Percentiles rank a stretch among this genome's conserved stretches.
Evolutionary conservation across 768 basidiomycete genomes (phyloP).

Genomic region (Suillus occidentalis): DNA sequence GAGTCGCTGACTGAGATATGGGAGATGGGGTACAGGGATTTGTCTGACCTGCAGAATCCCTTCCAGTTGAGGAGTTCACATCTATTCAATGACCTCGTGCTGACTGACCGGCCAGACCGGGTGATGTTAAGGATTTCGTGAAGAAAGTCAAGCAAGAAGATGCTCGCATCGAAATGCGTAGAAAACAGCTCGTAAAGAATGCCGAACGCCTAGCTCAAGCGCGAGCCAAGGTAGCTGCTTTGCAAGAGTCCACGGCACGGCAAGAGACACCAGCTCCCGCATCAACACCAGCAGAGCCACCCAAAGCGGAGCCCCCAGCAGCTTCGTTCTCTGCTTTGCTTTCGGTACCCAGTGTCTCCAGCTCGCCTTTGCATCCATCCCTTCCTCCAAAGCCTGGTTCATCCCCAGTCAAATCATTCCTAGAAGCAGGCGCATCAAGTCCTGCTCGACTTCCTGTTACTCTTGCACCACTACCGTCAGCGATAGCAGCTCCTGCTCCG

Average conservation of each 20-base stretch:
- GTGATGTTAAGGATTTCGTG: slow-evolving; percentile 73
- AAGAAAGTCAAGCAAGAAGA: slow-evolving; percentile 72
- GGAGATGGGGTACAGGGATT: slow-evolving; percentile 74
- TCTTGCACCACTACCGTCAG: slow-evolving; percentile 1
- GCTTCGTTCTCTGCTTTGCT: slow-evolving; percentile 6
- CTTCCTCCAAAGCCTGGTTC: slow-evolving; percentile 70
- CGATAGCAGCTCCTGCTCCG: slow-evolving; percentile 9
- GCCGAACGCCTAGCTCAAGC: slow-evolving; percentile 39
- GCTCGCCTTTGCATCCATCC: slow-evolving; percentile 62
- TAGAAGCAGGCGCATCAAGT: slow-evolving; percentile 34
- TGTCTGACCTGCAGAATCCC: slow-evolving; percentile 61
- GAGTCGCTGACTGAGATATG: slow-evolving; percentile 77
- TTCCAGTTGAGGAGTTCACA: slow-evolving; percentile 54
- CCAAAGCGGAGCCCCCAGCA: slow-evolving; percentile 20
- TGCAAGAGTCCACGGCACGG: slow-evolving; percentile 21
- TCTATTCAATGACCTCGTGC: not conserved
- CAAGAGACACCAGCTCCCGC: slow-evolving; percentile 21
- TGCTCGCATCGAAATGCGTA: slow-evolving; percentile 54
- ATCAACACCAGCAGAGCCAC: slow-evolving; percentile 15
- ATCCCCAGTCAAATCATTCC: slow-evolving; percentile 29
- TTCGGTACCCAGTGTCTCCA: slow-evolving; percentile 14
- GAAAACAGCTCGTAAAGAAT: slow-evolving; percentile 37
- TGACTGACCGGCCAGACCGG: slow-evolving; percentile 45
- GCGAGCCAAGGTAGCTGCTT: slow-evolving; percentile 43
- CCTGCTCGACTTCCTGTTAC: slow-evolving; percentile 19